Evolutionary conservation across 345 rosid genomes (phyloP).

Genomic region (Psidium friedrichsthalianum): DNA sequence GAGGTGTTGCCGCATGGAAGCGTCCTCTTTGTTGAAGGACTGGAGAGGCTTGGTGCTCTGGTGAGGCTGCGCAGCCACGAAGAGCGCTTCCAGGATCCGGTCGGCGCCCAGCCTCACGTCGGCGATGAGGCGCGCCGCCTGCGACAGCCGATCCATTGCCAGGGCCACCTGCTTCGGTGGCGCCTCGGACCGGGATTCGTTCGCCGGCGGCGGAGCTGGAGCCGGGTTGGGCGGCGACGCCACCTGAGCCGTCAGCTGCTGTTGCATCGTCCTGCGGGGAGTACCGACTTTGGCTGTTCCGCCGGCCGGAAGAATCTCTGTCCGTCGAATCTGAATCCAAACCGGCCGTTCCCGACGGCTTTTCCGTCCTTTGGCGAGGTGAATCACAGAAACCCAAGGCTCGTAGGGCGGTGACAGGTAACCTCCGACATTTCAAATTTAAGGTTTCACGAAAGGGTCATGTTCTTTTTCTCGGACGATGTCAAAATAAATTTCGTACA

Average conservation of each 20-base stretch:
- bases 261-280: background rate
- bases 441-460: background rate
- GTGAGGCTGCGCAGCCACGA: constrained; percentile 59
- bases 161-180: constrained; percentile 93
- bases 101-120: constrained; percentile 86
- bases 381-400: background rate
- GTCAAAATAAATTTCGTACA: background rate
- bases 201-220: constrained; percentile 3
- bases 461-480: background rate
- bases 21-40: constrained; percentile 57
- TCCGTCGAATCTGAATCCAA: background rate
- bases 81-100: constrained; percentile 83
- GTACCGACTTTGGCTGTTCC: background rate
- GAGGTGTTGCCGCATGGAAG: constrained; percentile 80
- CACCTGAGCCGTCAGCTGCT: constrained; percentile 17
- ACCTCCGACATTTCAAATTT: background rate
- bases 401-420: background rate
- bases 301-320: background rate
- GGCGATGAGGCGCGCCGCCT: constrained; percentile 80
- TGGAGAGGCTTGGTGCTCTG: constrained; percentile 48
- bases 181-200: constrained; percentile 40
- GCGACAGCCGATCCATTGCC: constrained; percentile 86
- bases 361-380: background rate
- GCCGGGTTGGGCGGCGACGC: constrained; percentile 2
- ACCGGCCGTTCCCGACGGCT: background rate